Conservation (phyloP, 2,329 filamentous ascomycete species). For the Fusarium sambucinum region DNA sequence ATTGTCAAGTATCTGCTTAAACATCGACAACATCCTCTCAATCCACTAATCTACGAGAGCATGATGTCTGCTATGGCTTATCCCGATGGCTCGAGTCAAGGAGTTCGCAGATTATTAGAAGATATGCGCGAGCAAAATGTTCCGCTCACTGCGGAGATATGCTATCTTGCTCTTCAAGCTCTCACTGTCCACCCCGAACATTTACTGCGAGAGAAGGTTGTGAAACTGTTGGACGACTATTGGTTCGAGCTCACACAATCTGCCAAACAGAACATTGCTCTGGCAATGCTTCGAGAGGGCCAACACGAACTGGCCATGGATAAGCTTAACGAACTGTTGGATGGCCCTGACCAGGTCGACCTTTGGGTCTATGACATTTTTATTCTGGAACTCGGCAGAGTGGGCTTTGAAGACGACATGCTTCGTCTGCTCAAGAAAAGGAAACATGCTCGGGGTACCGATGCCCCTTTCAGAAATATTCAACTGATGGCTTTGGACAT, state of each 20-base stretch:
- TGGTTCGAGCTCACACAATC: conserved; percentile 69
- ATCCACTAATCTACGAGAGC: conserved; percentile 75
- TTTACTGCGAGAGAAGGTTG: conserved; percentile 75
- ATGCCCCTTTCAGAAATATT: conserved; percentile 61
- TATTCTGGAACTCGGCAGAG: conserved; percentile 77
- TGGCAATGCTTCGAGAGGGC: conserved; percentile 82
- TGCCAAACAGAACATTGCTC: conserved; percentile 74
- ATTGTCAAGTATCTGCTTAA: conserved; percentile 71
- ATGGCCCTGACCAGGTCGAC: conserved; percentile 66
- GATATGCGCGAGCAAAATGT: conserved; percentile 77
- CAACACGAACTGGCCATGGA: conserved; percentile 85
- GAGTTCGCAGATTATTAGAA: conserved; percentile 72
- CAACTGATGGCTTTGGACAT: conserved; percentile 81
- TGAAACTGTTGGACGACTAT: conserved; percentile 78
- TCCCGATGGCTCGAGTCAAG: conserved; percentile 73
- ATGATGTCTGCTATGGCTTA: conserved; percentile 79
- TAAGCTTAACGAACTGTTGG: conserved; percentile 75
- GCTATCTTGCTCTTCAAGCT: conserved; percentile 77
- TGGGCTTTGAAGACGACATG: conserved; percentile 82
- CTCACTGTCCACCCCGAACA: conserved; percentile 90
- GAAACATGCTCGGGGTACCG: conserved; percentile 51
- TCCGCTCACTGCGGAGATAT: conserved; percentile 73
- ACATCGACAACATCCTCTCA: conserved; percentile 66
- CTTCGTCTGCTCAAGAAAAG: conserved; percentile 74
- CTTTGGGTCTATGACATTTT: conserved; percentile 84